phyloP scores from a whole-genome alignment of 768 basidiomycete species.

The Cystobasidium onofrii region DNA sequence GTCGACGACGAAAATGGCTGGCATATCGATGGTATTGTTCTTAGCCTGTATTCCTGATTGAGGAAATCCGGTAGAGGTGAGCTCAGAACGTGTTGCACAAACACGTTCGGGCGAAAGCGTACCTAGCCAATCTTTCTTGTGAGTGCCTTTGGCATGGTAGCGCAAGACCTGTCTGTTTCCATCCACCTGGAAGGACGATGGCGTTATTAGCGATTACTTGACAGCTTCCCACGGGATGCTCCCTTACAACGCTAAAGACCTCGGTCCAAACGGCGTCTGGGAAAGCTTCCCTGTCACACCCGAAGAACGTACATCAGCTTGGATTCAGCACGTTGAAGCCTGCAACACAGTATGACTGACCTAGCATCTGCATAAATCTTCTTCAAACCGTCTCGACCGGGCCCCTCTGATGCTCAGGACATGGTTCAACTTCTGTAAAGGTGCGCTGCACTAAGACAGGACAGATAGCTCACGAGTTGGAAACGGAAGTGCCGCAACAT shows the following conservation, averaged over 20 bases:
- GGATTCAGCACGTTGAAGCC: too few species aligned
- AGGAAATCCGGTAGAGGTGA: too few species aligned
- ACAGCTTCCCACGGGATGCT: too few species aligned
- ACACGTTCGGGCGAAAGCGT: not conserved
- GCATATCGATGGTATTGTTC: not conserved
- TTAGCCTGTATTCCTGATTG: not conserved
- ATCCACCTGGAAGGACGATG: not conserved
- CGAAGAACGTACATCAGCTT: too few species aligned
- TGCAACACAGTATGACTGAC: not conserved
- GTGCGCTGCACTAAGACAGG: too few species aligned
- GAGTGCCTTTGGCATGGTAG: not conserved
- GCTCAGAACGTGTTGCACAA: too few species aligned
- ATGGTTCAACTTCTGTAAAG: too few species aligned
- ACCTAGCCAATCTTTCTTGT: not conserved
- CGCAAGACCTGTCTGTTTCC: not conserved
- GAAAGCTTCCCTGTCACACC: not conserved
- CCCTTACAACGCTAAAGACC: not conserved
- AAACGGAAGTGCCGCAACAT: not conserved
- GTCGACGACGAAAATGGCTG: not conserved
- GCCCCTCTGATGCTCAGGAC: not conserved
- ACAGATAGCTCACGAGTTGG: not conserved
- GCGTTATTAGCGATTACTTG: too few species aligned
- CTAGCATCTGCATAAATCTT: not conserved
- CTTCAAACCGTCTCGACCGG: not conserved
- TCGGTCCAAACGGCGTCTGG: not conserved